Evolutionary conservation across 1,139 yeast species (phyloP).

Genomic region (Meyerozyma athensensis): DNA sequence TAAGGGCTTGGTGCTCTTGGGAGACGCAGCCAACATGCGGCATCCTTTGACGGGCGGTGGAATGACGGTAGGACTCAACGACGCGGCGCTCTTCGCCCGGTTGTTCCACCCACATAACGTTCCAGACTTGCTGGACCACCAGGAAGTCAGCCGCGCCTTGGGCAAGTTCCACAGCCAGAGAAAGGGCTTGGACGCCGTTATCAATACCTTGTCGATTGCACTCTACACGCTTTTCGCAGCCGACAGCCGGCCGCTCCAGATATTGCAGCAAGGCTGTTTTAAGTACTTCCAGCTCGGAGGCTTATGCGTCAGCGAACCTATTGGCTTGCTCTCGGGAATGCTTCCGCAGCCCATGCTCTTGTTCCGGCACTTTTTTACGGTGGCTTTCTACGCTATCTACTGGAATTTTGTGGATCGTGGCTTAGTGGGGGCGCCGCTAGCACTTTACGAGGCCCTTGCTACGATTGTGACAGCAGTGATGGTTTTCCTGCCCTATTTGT

Average conservation of each 20-base stretch:
- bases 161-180: slow-evolving; percentile 70
- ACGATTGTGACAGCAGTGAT: slow-evolving; percentile 69
- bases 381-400: slow-evolving; percentile 79
- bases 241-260: slow-evolving; percentile 55
- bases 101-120: slow-evolving; percentile 54
- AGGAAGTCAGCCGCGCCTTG: slow-evolving; percentile 49
- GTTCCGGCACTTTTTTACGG: slow-evolving; percentile 82
- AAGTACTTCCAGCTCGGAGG: slow-evolving; percentile 83
- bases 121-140: slow-evolving; percentile 56
- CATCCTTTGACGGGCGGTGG: slow-evolving; percentile 99
- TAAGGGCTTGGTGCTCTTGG: slow-evolving; percentile 79
- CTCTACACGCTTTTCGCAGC: slow-evolving; percentile 89
- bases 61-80: slow-evolving; percentile 95
- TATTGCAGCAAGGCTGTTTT: slow-evolving; percentile 87
- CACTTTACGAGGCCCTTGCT: slow-evolving; percentile 64
- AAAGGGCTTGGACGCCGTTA: slow-evolving; percentile 74
- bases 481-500: slow-evolving; percentile 74
- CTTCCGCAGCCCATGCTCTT: slow-evolving; percentile 68
- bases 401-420: slow-evolving; percentile 68
- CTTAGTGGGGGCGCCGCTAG: slow-evolving; percentile 61
- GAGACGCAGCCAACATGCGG: slow-evolving; percentile 95
- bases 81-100: slow-evolving; percentile 64
- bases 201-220: slow-evolving; percentile 88
- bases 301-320: slow-evolving; percentile 70
- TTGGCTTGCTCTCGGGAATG: slow-evolving; percentile 79